These are phyloP conservation scores for Balamuthia mandrillaris DNA, from an alignment of 208 protist species.

Conservation along the genomic window DNA sequence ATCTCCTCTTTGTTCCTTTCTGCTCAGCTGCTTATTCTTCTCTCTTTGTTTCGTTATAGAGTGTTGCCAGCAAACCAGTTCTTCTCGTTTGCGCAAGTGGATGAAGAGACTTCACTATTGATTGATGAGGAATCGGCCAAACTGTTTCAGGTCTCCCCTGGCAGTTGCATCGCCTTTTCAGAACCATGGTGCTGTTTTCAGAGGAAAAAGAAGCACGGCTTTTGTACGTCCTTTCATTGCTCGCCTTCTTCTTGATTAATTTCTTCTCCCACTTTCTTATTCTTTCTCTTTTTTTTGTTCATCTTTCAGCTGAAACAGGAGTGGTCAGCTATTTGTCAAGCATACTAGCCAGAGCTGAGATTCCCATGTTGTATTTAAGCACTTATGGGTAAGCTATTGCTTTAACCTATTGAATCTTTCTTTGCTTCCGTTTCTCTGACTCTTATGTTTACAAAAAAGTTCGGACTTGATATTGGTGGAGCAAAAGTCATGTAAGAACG, in stretches of 20 bases:
- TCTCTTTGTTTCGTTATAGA: too few relatives aligned
- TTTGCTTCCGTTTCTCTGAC: not conserved
- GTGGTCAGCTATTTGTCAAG: slow-evolving; percentile 32
- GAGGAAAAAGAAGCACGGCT: slow-evolving; percentile 25
- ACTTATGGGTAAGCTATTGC: too few relatives aligned
- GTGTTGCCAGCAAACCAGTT: too few relatives aligned
- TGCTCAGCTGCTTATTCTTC: too few relatives aligned
- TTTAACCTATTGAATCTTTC: not conserved
- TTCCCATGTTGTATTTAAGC: slow-evolving; percentile 15
- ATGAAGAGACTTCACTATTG: too few relatives aligned
- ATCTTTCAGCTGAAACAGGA: not conserved
- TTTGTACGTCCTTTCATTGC: not conserved
- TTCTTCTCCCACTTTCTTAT: not conserved
- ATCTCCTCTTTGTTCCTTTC: too few relatives aligned
- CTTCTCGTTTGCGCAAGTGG: too few relatives aligned
- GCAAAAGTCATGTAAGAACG: too few relatives aligned
- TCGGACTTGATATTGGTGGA: too few relatives aligned
- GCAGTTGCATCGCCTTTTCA: not conserved
- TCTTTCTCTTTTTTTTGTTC: not conserved
- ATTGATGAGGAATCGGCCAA: too few relatives aligned
- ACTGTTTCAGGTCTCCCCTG: too few relatives aligned
- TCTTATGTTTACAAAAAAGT: not conserved
- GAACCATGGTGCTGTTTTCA: not conserved
- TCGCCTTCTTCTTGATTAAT: not conserved
- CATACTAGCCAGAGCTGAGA: not conserved